Conservation (phyloP, 2,329 filamentous ascomycete genomes). For the Penicillium digitatum region DNA sequence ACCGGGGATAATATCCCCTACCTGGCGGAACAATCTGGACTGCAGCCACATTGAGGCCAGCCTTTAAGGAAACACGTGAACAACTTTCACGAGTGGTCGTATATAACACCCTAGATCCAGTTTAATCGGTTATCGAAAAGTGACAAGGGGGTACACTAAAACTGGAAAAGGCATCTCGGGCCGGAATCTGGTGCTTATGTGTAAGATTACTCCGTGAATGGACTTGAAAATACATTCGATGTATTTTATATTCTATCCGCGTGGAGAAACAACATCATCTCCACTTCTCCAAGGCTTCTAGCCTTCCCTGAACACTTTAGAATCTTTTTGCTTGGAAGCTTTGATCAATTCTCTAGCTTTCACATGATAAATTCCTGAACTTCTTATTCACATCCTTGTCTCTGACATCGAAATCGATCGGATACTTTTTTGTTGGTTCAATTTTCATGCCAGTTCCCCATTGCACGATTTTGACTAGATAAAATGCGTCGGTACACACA, state of each 20-base stretch:
- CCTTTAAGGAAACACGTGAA: too few species aligned
- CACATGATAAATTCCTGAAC: constrained; percentile 1
- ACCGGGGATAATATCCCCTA: too few species aligned
- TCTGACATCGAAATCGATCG: background rate
- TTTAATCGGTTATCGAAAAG: background rate
- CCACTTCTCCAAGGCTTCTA: constrained; percentile 1
- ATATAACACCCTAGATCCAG: background rate
- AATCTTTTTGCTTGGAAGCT: background rate
- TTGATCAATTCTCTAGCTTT: background rate
- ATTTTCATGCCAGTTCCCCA: constrained; percentile 6
- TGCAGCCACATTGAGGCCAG: too few species aligned
- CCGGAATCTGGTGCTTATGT: too few species aligned
- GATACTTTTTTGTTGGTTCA: constrained; percentile 3
- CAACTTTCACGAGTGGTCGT: too few species aligned
- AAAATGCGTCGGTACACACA: constrained; percentile 11
- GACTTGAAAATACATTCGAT: background rate
- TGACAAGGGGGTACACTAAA: background rate
- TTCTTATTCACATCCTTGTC: background rate
- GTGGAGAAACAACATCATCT: background rate
- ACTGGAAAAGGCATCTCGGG: background rate
- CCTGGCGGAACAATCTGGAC: too few species aligned
- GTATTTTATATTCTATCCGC: background rate
- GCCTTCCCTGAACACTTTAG: background rate
- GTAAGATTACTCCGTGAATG: background rate
- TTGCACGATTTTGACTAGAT: constrained; percentile 3